Evolutionary conservation across 169 alveolate genomes (phyloP).

Genomic region (Cardiosporidium cionae): DNA sequence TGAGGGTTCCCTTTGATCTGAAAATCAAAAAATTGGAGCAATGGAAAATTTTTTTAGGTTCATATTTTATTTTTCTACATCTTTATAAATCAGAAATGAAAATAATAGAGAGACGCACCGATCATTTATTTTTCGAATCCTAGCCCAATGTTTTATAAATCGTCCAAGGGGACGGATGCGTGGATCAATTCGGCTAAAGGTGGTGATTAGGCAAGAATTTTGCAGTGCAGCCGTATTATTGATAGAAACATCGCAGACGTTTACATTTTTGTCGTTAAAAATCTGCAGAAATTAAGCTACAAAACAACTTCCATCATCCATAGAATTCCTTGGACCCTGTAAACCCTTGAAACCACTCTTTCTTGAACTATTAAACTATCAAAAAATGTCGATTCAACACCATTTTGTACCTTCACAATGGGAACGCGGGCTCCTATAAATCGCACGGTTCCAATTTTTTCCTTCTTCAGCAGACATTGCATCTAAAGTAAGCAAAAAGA

Average conservation of each 20-base stretch:
- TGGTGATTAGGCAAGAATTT: conserved; percentile 51
- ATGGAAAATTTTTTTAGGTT: not conserved
- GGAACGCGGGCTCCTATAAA: conserved; percentile 20
- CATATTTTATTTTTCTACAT: no score
- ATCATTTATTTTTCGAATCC: conserved; percentile 56
- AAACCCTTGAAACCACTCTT: not conserved
- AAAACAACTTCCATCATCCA: not conserved
- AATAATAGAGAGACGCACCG: conserved; percentile 27
- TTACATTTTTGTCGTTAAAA: conserved; percentile 24
- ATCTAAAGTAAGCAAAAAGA: conserved; percentile 1
- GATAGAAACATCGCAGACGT: conserved; percentile 59
- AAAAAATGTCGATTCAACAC: not conserved
- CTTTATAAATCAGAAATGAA: no score
- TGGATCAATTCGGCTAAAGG: conserved; percentile 43
- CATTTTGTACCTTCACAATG: conserved; percentile 11
- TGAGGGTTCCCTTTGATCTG: conserved; percentile 54
- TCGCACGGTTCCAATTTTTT: not conserved
- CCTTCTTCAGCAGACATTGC: not conserved
- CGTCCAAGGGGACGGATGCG: conserved; percentile 58
- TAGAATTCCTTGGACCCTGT: not conserved
- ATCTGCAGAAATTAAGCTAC: conserved; percentile 12
- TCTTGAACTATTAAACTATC: no score
- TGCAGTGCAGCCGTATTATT: conserved; percentile 67
- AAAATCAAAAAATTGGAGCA: not conserved
- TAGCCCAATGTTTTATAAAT: conserved; percentile 71